Evolutionary conservation across 306 rosid genomes (phyloP).

Genomic region (Lablab purpureus): DNA sequence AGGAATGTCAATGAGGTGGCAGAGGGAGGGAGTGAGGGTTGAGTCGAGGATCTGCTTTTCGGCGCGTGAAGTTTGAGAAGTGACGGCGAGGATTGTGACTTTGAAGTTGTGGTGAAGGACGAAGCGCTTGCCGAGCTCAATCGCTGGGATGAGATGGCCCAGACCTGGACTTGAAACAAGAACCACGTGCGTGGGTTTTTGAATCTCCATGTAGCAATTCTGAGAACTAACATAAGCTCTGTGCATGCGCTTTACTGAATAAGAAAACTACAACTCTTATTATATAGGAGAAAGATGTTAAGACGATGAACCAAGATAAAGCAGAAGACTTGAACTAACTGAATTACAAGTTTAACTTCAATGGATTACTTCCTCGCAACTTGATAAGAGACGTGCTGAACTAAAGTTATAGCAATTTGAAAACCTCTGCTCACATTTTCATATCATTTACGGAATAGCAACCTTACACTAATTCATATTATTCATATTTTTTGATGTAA

Average conservation of each 20-base stretch:
- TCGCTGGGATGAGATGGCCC: slow-evolving; percentile 63
- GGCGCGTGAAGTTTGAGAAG: slow-evolving; percentile 43
- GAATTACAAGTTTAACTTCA: too few species aligned
- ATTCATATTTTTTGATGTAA: too few species aligned
- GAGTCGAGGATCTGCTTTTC: slow-evolving; percentile 47
- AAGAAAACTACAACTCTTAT: too few species aligned
- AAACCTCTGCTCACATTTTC: too few species aligned
- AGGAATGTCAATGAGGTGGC: slow-evolving; percentile 53
- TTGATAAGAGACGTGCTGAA: too few species aligned
- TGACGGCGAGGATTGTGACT: slow-evolving; percentile 54
- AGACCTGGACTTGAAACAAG: slow-evolving; percentile 62
- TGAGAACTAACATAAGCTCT: neutral
- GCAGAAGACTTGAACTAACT: too few species aligned
- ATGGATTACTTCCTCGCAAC: too few species aligned
- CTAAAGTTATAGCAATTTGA: too few species aligned
- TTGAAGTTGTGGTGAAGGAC: slow-evolving; percentile 41
- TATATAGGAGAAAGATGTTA: too few species aligned
- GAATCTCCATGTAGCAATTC: slow-evolving; percentile 16
- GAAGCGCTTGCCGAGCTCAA: slow-evolving; percentile 59
- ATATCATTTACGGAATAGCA: too few species aligned
- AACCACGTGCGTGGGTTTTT: slow-evolving; percentile 43
- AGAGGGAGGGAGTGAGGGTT: neutral
- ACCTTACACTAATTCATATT: too few species aligned
- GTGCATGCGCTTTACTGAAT: neutral
- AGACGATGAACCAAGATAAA: too few species aligned